These are phyloP conservation scores for Taphrina pruni DNA, from an alignment of 1,139 yeast species.

Conservation along the genomic window DNA sequence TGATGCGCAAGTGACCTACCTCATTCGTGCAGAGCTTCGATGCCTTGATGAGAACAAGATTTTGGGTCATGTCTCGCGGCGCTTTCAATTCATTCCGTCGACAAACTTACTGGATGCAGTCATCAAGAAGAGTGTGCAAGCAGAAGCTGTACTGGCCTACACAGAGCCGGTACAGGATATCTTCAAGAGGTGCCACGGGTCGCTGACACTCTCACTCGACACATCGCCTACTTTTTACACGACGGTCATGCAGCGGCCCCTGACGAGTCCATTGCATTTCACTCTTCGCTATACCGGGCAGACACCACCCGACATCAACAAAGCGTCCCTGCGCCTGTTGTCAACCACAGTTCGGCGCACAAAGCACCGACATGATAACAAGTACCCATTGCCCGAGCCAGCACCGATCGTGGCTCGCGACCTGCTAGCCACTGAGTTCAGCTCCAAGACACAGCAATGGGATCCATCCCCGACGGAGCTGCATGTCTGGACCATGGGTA, in stretches of 20 bases:
- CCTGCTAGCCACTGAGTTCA: not conserved
- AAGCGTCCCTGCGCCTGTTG: not conserved
- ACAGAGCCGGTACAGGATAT: slow-evolving; percentile 1
- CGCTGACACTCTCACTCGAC: not conserved
- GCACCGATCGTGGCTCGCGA: slow-evolving; percentile 2
- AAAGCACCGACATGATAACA: slow-evolving; percentile 11
- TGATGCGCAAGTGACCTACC: slow-evolving; percentile 20
- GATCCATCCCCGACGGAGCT: slow-evolving; percentile 12
- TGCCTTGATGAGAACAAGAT: slow-evolving; percentile 2
- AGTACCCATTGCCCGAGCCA: not conserved
- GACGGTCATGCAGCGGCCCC: not conserved
- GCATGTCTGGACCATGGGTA: slow-evolving; percentile 20
- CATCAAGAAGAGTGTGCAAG: not conserved
- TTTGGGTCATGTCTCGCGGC: slow-evolving; percentile 1
- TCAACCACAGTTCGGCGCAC: slow-evolving; percentile 7
- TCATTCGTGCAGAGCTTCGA: slow-evolving; percentile 19
- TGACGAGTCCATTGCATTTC: slow-evolving; percentile 4
- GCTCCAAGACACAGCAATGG: slow-evolving; percentile 3
- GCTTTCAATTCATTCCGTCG: slow-evolving; percentile 8
- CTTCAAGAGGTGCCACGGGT: slow-evolving; percentile 3
- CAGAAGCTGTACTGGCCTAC: not conserved
- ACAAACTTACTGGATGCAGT: not conserved
- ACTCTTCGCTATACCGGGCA: not conserved
- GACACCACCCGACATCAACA: slow-evolving; percentile 8
- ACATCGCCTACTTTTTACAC: not conserved